phyloP scores from a whole-genome alignment of 106 monocot genomes.

The Allium fistulosum region DNA sequence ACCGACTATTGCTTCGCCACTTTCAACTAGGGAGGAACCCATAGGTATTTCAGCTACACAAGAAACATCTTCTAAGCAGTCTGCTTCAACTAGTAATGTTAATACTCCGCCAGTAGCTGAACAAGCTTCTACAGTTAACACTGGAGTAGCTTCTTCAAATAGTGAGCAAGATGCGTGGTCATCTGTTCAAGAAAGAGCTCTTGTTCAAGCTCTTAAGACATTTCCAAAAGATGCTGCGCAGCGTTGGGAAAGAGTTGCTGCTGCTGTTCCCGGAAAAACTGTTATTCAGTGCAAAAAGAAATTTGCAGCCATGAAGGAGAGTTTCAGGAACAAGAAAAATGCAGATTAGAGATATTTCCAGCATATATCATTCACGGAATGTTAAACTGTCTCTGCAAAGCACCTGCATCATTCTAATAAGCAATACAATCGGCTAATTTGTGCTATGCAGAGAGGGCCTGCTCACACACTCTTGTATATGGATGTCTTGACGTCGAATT shows the following conservation, averaged over 20 bases:
- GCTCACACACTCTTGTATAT: too few species aligned
- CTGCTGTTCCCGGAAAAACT: constrained; percentile 79
- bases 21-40: constrained; percentile 56
- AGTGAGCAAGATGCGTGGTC: constrained; percentile 50
- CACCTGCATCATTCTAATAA: too few species aligned
- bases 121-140: constrained; percentile 1
- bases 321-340: constrained; percentile 70
- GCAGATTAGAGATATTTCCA: constrained; percentile 12
- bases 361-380: too few species aligned
- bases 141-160: constrained; percentile 31
- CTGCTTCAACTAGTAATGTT: neutral
- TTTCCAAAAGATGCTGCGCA: constrained; percentile 84
- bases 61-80: neutral
- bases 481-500: too few species aligned
- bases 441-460: too few species aligned
- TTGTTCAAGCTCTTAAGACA: constrained; percentile 82
- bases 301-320: constrained; percentile 74
- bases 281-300: constrained; percentile 86
- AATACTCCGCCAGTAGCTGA: neutral
- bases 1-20: constrained; percentile 62
- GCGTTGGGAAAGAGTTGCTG: constrained; percentile 82
- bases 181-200: constrained; percentile 63
- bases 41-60: constrained; percentile 12
- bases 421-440: too few species aligned
- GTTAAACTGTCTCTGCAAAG: too few species aligned